Evolutionary conservation across 345 rosid species (phyloP), one percentile per base, ranked within the genome.

Genomic region (Salix udensis): DNA sequence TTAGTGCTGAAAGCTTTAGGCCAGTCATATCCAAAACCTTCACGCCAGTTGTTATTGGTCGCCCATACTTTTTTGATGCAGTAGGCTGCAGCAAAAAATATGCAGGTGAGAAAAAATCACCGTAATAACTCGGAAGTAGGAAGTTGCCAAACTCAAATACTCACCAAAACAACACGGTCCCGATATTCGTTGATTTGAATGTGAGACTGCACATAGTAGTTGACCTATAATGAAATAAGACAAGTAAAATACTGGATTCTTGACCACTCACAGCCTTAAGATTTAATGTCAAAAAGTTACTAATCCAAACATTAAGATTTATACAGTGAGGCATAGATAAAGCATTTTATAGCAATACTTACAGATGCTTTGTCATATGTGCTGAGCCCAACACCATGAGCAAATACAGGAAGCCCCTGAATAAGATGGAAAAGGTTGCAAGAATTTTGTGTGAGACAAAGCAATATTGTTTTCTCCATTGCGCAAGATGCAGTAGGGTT

Each of bases 11-110:
- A 80, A 96, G 87, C 86, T 86, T 93, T 75, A 93, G 80, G 70
- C 99, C 99, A 60, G 98, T 87, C 98, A 96, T 93, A 81, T 96
- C 99, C 52, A 96, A 80, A 85, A 96, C 88, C 85, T 96, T 96
- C 70, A 91, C 79, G 64, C 99, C 91, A 36, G 93, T 91, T 65
- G 93, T 91, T 85, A 93, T 88, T 12, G 99, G 97, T 71, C 89
- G 85, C 60, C 92, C 92, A 64, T 90, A 68, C 79, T 87, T 96
- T 75, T 84, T 89, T 34, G 97, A 91, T 71, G 91, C 88, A 65
- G 92, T 73, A 77, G 99, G 99, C 99, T 96, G 80, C 80, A 82
- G 84, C 37, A 64, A 67, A 24, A 72, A 19, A 42, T 26, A 77
- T 39, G 30, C 58, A 73, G 34, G 76, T 78, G 77, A 85, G 71